Percentiles rank a stretch among this genome's conserved stretches.
Conservation (phyloP, 306 rosid genomes). For the Quercus agrifolia region DNA sequence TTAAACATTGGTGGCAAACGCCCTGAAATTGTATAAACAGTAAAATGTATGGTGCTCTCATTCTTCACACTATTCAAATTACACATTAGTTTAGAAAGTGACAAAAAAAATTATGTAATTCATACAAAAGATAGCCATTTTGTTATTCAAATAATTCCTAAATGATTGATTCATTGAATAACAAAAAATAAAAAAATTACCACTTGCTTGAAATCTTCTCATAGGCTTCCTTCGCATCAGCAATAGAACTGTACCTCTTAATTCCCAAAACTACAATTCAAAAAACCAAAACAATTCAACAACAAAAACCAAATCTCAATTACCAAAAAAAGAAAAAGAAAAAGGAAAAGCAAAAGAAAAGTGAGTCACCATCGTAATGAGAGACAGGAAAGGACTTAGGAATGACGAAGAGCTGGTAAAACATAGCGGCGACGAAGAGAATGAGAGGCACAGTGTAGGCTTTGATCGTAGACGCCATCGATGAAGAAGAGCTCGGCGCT, state of each 20-base stretch:
- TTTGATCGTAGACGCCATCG: conserved; percentile 51
- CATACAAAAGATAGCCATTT: too few relatives aligned
- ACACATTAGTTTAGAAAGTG: too few relatives aligned
- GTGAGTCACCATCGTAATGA: conserved; percentile 63
- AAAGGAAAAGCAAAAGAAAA: background rate
- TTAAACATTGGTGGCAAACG: too few relatives aligned
- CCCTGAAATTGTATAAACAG: too few relatives aligned
- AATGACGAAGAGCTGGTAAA: conserved; percentile 70
- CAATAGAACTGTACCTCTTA: conserved; percentile 47
- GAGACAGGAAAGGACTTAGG: conserved; percentile 84
- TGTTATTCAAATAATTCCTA: too few relatives aligned
- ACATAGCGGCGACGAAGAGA: conserved; percentile 62
- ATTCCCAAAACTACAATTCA: conserved; percentile 51
- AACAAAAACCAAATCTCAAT: conserved; percentile 41
- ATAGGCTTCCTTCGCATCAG: conserved; percentile 63
- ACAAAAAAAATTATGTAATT: too few relatives aligned
- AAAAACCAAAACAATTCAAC: background rate
- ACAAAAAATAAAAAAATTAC: conserved; percentile 24
- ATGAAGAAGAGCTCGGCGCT: background rate
- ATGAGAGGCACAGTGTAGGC: conserved; percentile 66
- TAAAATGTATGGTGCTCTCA: too few relatives aligned
- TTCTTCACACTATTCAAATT: too few relatives aligned
- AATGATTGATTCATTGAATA: background rate
- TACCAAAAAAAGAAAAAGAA: background rate
- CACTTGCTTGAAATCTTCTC: conserved; percentile 49